A percentile compares a stretch with the other conserved stretches of the same genome.
phyloP scores from a whole-genome alignment of 176 grass and related monocot genomes.

The Phyllostachys edulis region DNA sequence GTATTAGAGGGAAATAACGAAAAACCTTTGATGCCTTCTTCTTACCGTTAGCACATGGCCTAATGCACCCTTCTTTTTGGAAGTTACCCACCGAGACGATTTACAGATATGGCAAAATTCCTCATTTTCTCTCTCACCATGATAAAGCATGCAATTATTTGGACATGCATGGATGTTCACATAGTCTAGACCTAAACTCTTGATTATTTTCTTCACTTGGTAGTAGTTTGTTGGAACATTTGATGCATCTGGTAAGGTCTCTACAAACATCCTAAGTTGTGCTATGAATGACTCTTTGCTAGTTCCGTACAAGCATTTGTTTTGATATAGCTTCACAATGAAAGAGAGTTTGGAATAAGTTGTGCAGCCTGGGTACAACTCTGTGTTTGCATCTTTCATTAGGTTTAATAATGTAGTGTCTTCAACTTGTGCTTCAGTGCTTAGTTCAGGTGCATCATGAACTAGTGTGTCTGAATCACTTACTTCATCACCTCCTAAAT shows the following conservation, averaged over 20 bases:
- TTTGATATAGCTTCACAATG: conserved; percentile 2
- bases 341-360: conserved; percentile 13
- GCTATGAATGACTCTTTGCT: not conserved
- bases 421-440: not conserved
- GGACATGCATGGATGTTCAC: not conserved
- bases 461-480: not conserved
- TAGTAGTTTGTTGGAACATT: not conserved
- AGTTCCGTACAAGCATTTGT: not conserved
- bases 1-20: not conserved
- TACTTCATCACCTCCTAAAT: not conserved
- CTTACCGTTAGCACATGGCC: not conserved
- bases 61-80: not conserved
- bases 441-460: not conserved
- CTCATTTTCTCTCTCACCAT: not conserved
- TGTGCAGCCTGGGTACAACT: not conserved
- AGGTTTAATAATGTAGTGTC: too few species aligned
- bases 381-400: not conserved
- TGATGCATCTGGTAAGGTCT: not conserved
- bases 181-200: not conserved
- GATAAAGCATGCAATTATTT: conserved; percentile 6
- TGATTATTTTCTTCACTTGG: not conserved
- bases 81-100: not conserved
- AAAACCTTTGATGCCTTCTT: not conserved
- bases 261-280: not conserved
- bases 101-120: not conserved